A percentile compares a stretch with the other conserved stretches of the same genome.
phyloP scores from a whole-genome alignment of 345 rosid species.

The Fremontodendron californicum region DNA sequence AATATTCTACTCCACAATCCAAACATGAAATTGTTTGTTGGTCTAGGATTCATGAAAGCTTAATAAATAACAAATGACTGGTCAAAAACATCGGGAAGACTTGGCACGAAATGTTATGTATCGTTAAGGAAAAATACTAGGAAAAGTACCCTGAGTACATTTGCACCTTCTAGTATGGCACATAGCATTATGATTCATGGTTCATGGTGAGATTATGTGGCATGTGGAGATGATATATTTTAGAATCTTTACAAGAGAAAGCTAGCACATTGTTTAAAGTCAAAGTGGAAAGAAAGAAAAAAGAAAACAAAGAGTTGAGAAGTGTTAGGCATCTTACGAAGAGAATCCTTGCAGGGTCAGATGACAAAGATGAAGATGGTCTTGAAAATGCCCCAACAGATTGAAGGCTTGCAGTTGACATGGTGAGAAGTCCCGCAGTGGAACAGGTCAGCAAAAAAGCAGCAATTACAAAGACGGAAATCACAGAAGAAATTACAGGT shows the following conservation, averaged over 20 bases:
- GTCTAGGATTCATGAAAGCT: neutral
- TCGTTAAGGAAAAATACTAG: neutral
- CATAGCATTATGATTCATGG: neutral
- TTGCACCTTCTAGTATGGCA: neutral
- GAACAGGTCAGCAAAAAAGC: conserved; percentile 52
- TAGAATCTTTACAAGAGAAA: neutral
- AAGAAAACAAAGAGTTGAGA: neutral
- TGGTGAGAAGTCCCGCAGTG: conserved; percentile 66
- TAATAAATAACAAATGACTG: neutral
- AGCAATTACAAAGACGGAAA: conserved; percentile 47
- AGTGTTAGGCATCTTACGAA: conserved; percentile 50
- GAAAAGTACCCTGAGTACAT: neutral
- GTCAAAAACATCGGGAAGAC: neutral
- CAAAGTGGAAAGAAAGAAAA: neutral
- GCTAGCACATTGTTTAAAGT: neutral
- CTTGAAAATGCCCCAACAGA: conserved; percentile 62
- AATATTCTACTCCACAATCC: neutral
- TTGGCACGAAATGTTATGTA: neutral
- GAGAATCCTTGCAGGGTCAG: conserved; percentile 74
- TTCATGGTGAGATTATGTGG: neutral
- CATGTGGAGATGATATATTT: neutral
- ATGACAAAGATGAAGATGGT: conserved; percentile 46
- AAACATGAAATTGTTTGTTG: neutral
- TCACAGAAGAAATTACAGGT: conserved; percentile 49
- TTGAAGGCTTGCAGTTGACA: conserved; percentile 77